phyloP scores from a whole-genome alignment of 2,329 filamentous ascomycete species.

The Capronia epimyces region DNA sequence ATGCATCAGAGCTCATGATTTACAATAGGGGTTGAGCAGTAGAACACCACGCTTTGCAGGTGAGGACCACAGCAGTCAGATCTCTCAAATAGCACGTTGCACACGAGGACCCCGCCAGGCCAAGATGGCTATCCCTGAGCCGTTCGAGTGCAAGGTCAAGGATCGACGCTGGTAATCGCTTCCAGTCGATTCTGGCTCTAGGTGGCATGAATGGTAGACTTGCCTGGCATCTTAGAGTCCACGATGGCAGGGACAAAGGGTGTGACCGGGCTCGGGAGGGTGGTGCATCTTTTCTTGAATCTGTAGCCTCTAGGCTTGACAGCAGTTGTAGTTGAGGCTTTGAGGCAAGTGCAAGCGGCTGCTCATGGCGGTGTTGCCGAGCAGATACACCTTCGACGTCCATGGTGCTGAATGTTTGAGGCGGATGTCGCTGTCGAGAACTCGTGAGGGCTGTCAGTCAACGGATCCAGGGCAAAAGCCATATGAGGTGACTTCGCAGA shows the following conservation, averaged over 20 bases:
- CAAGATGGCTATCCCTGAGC: conserved; percentile 44
- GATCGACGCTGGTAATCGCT: conserved; percentile 49
- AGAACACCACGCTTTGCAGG: conserved; percentile 53
- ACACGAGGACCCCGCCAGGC: conserved; percentile 41
- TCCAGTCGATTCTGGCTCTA: conserved; percentile 21
- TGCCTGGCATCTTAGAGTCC: neutral
- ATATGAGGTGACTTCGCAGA: neutral
- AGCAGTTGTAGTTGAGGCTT: neutral
- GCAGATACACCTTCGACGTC: neutral
- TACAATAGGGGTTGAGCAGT: conserved; percentile 49
- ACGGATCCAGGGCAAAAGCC: no score
- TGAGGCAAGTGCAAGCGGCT: neutral
- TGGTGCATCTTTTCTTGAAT: neutral
- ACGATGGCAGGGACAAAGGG: neutral
- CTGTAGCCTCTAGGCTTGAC: neutral
- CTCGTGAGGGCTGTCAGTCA: no score
- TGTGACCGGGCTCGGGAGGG: conserved; percentile 3
- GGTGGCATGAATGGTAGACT: neutral
- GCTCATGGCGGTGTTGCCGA: neutral
- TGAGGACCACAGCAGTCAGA: conserved; percentile 49
- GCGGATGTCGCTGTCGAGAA: no score
- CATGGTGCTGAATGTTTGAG: neutral
- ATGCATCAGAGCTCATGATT: conserved; percentile 26
- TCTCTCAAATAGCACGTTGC: conserved; percentile 52
- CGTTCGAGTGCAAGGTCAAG: conserved; percentile 52